Conservation (phyloP, 176 grass and related monocot species). For the Oryza meyeriana region DNA sequence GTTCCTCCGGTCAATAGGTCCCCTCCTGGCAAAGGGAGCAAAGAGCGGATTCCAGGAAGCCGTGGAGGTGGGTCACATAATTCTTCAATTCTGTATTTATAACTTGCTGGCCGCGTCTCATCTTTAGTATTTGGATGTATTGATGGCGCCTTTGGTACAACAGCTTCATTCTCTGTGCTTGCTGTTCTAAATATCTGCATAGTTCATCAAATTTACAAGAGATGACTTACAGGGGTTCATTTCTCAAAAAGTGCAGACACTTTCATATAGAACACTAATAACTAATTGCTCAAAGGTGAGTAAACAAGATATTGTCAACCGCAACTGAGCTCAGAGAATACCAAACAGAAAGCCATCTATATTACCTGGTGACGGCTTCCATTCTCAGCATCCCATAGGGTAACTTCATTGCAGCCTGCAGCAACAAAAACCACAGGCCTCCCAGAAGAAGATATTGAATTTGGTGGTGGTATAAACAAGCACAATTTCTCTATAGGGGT, state of each 20-base stretch:
- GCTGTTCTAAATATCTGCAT: slow-evolving; percentile 83
- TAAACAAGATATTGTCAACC: neutral
- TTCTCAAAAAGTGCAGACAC: neutral
- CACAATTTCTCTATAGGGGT: slow-evolving; percentile 89
- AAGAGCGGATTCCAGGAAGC: slow-evolving; percentile 66
- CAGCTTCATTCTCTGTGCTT: slow-evolving; percentile 65
- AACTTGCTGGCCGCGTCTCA: slow-evolving; percentile 48
- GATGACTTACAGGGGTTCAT: neutral
- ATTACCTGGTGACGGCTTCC: slow-evolving; percentile 96
- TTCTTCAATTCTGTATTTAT: slow-evolving; percentile 91
- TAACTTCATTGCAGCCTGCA: slow-evolving; percentile 80
- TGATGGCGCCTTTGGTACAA: slow-evolving; percentile 46
- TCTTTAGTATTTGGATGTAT: slow-evolving; percentile 56
- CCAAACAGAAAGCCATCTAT: neutral
- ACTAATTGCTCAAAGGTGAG: neutral
- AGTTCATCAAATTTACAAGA: slow-evolving; percentile 30
- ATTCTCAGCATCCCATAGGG: slow-evolving; percentile 97
- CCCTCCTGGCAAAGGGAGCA: slow-evolving; percentile 91
- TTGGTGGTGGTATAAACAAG: slow-evolving; percentile 79
- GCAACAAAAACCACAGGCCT: slow-evolving; percentile 91
- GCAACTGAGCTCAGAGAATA: neutral
- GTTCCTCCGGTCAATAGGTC: slow-evolving; percentile 82
- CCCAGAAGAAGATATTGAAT: slow-evolving; percentile 55
- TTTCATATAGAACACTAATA: slow-evolving; percentile 5
- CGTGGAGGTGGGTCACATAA: slow-evolving; percentile 69